Conservation (phyloP, 768 basidiomycete species). For the Lactarius sanguifluus region DNA sequence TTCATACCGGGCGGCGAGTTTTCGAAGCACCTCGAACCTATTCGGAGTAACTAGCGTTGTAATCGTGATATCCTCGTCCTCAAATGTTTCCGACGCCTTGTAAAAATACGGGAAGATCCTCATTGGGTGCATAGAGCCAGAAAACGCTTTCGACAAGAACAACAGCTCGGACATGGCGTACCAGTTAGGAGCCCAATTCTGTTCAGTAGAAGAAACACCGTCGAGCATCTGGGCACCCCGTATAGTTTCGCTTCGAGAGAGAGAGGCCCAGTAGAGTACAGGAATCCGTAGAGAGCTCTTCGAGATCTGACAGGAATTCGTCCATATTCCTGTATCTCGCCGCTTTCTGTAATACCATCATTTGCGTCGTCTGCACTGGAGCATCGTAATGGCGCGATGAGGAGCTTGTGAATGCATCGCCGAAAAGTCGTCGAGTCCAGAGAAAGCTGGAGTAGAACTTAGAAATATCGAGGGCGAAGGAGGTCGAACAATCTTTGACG, state of each 20-base stretch:
- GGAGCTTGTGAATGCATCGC: not conserved
- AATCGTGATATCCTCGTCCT: slow-evolving; percentile 73
- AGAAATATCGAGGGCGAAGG: slow-evolving; percentile 23
- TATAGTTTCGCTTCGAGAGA: slow-evolving; percentile 5
- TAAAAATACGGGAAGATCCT: slow-evolving; percentile 83
- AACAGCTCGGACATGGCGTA: slow-evolving; percentile 24
- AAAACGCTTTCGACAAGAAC: slow-evolving; percentile 68
- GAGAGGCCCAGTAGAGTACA: slow-evolving; percentile 15
- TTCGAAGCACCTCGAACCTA: slow-evolving; percentile 68
- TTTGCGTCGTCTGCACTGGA: slow-evolving; percentile 8
- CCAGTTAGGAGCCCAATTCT: slow-evolving; percentile 15
- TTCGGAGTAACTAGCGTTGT: slow-evolving; percentile 83
- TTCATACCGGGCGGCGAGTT: slow-evolving; percentile 74
- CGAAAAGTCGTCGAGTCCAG: slow-evolving; percentile 16
- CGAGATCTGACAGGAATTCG: slow-evolving; percentile 17
- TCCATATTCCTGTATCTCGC: slow-evolving; percentile 18
- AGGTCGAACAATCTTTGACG: slow-evolving; percentile 23
- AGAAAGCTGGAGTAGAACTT: slow-evolving; percentile 6
- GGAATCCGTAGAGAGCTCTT: slow-evolving; percentile 3
- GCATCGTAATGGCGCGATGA: not conserved
- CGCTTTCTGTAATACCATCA: slow-evolving; percentile 15
- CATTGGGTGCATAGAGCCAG: slow-evolving; percentile 67
- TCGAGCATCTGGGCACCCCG: not conserved
- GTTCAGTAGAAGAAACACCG: slow-evolving; percentile 11
- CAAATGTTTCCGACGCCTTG: slow-evolving; percentile 55